Base-by-base conservation (phyloP, 495 filamentous ascomycete species). In the Talaromyces borbonicus region DNA sequence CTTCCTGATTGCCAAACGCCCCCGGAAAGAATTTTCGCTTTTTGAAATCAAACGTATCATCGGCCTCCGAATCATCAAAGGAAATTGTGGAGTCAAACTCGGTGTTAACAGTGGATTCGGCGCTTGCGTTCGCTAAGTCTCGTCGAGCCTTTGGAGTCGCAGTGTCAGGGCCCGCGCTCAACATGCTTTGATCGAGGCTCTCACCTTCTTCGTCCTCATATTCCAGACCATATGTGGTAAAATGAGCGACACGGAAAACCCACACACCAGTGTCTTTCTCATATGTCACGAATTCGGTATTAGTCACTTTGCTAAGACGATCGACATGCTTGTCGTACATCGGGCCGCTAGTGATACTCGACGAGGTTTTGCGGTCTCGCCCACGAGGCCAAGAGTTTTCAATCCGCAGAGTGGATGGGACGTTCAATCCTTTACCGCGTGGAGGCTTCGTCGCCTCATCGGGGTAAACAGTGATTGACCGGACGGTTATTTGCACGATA, bases 181-280 rank as follows among this genome's bases (percentile, higher is more conserved):
- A 61, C 49, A 71, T 71, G 63, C 74, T 82, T 55, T 74, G 68
- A 44, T 66, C 66, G 58, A 67, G 62, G 56, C 60, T 69, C 59
- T 70, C 59, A 64, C 59, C 78, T 54, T 65, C 67, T 39, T 75
- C 83, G 20, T 86, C 85, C 33, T 90, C 85, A 51, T 92, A 86
- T 51, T 88, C 83, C 40, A 96, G 71, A n/a, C 82, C 88, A 60
- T 98, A 98, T 7, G 88, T 95, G 12, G 88, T 95, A 63, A 89
- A 98, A 63, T 98, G 92, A 49, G 87, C 79, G 30, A 98, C 92
- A 15, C 70, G 80, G 68, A 98, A 98, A 5, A 77, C 74, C 92
- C 92, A 98, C 19, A 84, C 77, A 43, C 92, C 92, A 24, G 78
- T 85, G 15, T 84, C 74, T 30, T 58, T 67, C 31, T 90, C 74